phyloP scores from a whole-genome alignment of 805 yeast species.

The Candida qinlingensis region DNA sequence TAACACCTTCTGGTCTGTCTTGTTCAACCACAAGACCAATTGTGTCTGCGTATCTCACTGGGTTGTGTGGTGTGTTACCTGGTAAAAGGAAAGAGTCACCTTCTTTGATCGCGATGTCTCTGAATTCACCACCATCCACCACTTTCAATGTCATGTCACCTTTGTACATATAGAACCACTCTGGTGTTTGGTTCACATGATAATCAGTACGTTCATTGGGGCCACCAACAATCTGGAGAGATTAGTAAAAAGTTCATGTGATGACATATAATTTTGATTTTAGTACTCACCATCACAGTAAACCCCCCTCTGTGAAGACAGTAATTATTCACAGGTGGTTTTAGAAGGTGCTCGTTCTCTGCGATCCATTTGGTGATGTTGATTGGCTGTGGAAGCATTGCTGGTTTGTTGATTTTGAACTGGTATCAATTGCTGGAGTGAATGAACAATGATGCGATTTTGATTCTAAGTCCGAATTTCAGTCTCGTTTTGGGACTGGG shows the following conservation, averaged over 20 bases:
- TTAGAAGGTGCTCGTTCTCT: conserved; percentile 67
- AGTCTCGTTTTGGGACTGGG: no score
- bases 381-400: conserved; percentile 53
- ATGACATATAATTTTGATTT: no score
- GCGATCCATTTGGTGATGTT: conserved; percentile 76
- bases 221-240: conserved; percentile 70
- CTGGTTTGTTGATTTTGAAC: no score
- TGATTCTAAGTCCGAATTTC: no score
- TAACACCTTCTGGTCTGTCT: conserved; percentile 68
- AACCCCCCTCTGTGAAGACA: conserved; percentile 90
- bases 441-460: no score
- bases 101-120: conserved; percentile 69
- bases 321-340: conserved; percentile 90
- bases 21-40: conserved; percentile 91
- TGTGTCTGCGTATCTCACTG: conserved; percentile 79
- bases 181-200: conserved; percentile 92
- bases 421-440: no score
- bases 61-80: conserved; percentile 81
- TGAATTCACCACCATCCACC: conserved; percentile 73
- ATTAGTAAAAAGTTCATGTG: no score
- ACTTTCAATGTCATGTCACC: conserved; percentile 83
- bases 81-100: conserved; percentile 90
- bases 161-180: conserved; percentile 83
- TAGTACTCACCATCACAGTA: conserved; percentile 63
- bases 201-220: conserved; percentile 93